Evolutionary conservation across 805 yeast genomes (phyloP), one percentile per base, ranked within the genome.

Genomic region (Metschnikowia cubensis): DNA sequence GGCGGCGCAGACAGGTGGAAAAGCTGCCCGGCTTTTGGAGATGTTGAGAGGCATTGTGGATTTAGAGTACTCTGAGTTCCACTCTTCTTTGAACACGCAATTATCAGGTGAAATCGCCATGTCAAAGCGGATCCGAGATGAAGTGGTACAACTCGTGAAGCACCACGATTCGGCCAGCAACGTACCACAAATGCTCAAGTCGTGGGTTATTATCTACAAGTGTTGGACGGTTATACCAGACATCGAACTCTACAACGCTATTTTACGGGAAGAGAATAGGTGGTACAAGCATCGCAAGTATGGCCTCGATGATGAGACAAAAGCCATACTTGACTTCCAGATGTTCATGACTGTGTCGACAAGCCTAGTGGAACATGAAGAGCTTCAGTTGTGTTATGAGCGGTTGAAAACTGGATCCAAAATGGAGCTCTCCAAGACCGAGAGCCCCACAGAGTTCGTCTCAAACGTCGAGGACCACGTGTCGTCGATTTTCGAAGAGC

Each of bases 401-500:
- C 22, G 35, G 14, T 36, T 47, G 25, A 15, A n/a, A 14, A 11
- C 6, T 4, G 40, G 34, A 2, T 21, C 46, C 14, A 22, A 15
- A 6, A 35, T 34, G 17, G 38, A 22, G 14, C 22, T 35, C 8
- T 32, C 38, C 37, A 31, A 21, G 29, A 33, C 33, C 5, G 33
- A 37, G 11, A 4, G 14, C 21, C 25, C 35, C 34, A 25, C 25
- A 10, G 32, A 38, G 18, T 57, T 55, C 33, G 17, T 38, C 10
- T 21, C 48, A 7, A 42, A 56, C 6, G 50, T 56, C 31, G 55
- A 50, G 34, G 46, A 50, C 35, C 61, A 58, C 50, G 48, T 42
- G 45, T 49, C 58, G 32, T 45, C 55, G 3, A 49, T 56, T 2
- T 57, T 57, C 45, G 51, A 55, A 32, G 57, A 50, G 34, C 45